Evolutionary conservation across 768 basidiomycete genomes (phyloP).

Genomic region (Suillus subaureus): DNA sequence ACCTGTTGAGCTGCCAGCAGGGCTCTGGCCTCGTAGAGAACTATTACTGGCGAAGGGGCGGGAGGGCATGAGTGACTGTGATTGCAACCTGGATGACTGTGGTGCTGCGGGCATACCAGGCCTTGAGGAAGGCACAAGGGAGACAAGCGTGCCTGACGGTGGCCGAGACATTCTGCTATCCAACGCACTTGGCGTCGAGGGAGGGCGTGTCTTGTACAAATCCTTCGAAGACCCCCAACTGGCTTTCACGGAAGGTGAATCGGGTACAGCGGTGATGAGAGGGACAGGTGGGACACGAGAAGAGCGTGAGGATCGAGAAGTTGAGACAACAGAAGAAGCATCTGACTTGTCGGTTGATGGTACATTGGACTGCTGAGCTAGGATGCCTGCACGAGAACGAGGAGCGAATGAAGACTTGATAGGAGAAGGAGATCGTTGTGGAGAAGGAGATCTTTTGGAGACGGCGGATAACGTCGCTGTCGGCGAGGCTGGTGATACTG

Average conservation of each 20-base stretch:
- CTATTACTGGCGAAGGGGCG: slow-evolving; percentile 59
- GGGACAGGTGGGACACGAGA: slow-evolving; percentile 32
- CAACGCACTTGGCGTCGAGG: slow-evolving; percentile 13
- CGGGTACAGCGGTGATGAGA: slow-evolving; percentile 34
- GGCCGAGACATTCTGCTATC: slow-evolving; percentile 18
- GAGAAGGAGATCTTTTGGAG: slow-evolving; percentile 10
- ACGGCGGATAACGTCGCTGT: background rate
- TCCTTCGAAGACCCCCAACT: slow-evolving; percentile 10
- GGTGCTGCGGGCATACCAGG: slow-evolving; percentile 10
- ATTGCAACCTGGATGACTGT: slow-evolving; percentile 24
- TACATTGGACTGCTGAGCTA: background rate
- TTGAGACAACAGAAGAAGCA: slow-evolving; percentile 24
- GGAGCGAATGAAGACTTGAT: slow-evolving; percentile 16
- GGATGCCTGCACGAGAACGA: slow-evolving; percentile 18
- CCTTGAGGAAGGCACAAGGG: slow-evolving; percentile 13
- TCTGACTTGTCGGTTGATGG: slow-evolving; percentile 31
- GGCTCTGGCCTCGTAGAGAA: slow-evolving; percentile 55
- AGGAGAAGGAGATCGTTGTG: slow-evolving; percentile 9
- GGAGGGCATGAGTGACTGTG: slow-evolving; percentile 31
- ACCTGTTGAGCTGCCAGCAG: slow-evolving; percentile 78
- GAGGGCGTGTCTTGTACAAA: slow-evolving; percentile 16
- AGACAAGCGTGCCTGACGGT: slow-evolving; percentile 11
- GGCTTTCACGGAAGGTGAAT: slow-evolving; percentile 34
- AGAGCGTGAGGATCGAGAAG: slow-evolving; percentile 24
- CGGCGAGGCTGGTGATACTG: slow-evolving; percentile 10